phyloP scores from a whole-genome alignment of 1,284 basidiomycete species.

The Irpex sp. region DNA sequence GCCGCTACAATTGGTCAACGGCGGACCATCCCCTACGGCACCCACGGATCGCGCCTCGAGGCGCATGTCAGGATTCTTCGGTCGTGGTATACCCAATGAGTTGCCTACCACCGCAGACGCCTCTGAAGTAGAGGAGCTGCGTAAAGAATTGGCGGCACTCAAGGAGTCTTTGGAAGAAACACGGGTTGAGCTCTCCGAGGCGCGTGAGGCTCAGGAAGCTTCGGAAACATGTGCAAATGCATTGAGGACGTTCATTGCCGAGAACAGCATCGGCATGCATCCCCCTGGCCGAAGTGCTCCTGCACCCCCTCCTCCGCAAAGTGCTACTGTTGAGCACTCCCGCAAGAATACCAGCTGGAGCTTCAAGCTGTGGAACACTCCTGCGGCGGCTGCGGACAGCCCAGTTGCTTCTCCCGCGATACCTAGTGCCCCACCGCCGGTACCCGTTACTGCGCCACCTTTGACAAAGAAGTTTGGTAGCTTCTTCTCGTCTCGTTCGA shows the following conservation, averaged over 20 bases:
- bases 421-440: conserved; percentile 18
- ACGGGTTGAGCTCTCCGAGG: conserved; percentile 67
- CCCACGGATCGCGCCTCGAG: conserved; percentile 25
- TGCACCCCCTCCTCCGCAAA: conserved; percentile 14
- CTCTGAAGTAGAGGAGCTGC: conserved; percentile 48
- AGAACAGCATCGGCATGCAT: conserved; percentile 56
- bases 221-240: conserved; percentile 84
- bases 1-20: conserved; percentile 13
- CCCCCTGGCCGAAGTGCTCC: conserved; percentile 20
- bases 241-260: conserved; percentile 81
- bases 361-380: conserved; percentile 57
- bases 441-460: conserved; percentile 28
- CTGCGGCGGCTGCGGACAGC: conserved; percentile 17
- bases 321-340: background rate
- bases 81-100: conserved; percentile 39
- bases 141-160: conserved; percentile 56
- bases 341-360: conserved; percentile 24
- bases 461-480: conserved; percentile 62
- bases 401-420: conserved; percentile 18
- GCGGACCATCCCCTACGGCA: conserved; percentile 5
- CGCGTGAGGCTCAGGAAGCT: conserved; percentile 81
- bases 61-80: conserved; percentile 53
- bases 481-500: conserved; percentile 59
- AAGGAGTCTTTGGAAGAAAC: conserved; percentile 62
- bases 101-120: conserved; percentile 20